Conservation (phyloP, 2,329 filamentous ascomycete genomes). For the Trichoderma oligosporum region DNA sequence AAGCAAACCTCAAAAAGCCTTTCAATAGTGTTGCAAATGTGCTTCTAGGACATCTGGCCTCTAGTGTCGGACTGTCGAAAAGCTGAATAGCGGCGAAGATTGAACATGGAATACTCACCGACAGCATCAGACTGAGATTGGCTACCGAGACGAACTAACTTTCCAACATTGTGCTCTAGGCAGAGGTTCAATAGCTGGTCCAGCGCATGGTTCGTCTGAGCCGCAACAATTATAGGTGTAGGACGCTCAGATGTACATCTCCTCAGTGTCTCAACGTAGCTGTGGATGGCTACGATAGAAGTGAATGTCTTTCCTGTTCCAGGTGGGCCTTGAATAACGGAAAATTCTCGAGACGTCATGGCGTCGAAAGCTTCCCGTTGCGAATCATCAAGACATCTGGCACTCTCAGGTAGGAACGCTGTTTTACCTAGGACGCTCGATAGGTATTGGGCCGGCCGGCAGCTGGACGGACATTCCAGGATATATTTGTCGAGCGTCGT, state of each 20-base stretch:
- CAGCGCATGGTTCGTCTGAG: conserved; percentile 86
- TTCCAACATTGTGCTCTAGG: conserved; percentile 44
- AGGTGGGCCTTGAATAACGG: conserved; percentile 81
- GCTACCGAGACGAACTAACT: conserved; percentile 61
- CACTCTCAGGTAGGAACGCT: conserved; percentile 2
- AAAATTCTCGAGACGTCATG: conserved; percentile 68
- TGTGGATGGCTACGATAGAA: conserved; percentile 63
- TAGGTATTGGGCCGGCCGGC: conserved; percentile 33
- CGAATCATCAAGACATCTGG: conserved; percentile 58
- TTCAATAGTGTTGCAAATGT: conserved; percentile 16
- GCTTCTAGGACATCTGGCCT: conserved; percentile 21
- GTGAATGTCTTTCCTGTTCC: conserved; percentile 74
- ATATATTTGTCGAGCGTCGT: conserved; percentile 63
- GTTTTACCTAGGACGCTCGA: neutral
- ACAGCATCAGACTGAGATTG: conserved; percentile 62
- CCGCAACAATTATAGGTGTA: conserved; percentile 71
- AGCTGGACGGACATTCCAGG: conserved; percentile 42
- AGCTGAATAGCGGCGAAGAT: conserved; percentile 44
- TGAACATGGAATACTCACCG: conserved; percentile 62
- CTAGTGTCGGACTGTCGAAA: neutral
- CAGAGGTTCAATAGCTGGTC: conserved; percentile 73
- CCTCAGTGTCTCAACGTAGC: conserved; percentile 51
- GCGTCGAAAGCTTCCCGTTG: conserved; percentile 65
- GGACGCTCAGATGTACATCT: conserved; percentile 38
- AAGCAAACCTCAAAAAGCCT: conserved; percentile 29